Conservation (phyloP, 352 stramenopile species). For the Phytopythium sindhum region DNA sequence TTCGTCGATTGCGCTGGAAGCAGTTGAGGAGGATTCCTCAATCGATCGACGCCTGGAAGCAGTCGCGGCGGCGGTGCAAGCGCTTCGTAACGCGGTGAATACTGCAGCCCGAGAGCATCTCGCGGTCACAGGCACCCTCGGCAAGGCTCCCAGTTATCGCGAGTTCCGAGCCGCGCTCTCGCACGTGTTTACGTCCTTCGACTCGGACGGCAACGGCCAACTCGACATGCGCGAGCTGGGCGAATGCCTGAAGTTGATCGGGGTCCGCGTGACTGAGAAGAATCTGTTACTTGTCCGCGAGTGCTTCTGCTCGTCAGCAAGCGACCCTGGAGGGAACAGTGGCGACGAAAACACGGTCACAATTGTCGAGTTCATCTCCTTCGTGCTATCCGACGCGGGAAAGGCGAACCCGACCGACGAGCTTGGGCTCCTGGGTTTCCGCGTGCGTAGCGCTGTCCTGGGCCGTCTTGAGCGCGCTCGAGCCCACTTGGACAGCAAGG, state of each 20-base stretch:
- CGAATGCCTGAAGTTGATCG: constrained; percentile 44
- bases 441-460: constrained; percentile 46
- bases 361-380: constrained; percentile 74
- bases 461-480: background rate
- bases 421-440: constrained; percentile 47
- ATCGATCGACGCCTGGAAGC: constrained; percentile 1
- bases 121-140: constrained; percentile 13
- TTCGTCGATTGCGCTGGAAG: too few species aligned
- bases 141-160: constrained; percentile 26
- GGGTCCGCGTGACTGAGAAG: constrained; percentile 33
- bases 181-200: constrained; percentile 52
- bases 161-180: constrained; percentile 53
- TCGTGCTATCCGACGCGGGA: constrained; percentile 39
- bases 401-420: constrained; percentile 21
- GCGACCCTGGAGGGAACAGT: background rate
- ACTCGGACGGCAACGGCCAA: constrained; percentile 47
- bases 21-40: background rate
- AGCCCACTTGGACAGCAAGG: constrained; percentile 22
- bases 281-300: constrained; percentile 50
- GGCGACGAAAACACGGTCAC: constrained; percentile 32
- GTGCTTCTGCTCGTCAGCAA: constrained; percentile 29
- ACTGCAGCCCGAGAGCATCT: constrained; percentile 34
- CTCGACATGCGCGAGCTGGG: constrained; percentile 53
- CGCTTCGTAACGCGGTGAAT: constrained; percentile 38
- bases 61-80: constrained; percentile 1